Conservation (phyloP, 176 grass and related monocot species). For the bread wheat (Triticum aestivum) region DNA sequence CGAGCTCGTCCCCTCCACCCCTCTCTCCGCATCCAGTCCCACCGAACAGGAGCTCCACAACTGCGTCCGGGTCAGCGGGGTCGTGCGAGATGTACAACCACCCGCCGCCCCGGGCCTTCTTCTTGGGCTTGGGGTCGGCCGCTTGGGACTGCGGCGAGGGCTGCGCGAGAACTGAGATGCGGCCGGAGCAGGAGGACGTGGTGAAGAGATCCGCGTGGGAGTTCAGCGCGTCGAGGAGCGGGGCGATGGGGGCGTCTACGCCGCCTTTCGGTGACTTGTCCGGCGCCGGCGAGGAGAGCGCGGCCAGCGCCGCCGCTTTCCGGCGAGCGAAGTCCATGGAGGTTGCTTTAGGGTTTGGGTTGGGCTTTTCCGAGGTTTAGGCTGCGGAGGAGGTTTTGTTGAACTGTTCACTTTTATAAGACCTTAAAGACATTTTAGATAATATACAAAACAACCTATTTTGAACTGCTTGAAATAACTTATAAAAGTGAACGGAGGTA, state of each 20-base stretch:
- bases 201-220: slow-evolving; percentile 76
- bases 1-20: slow-evolving; percentile 55
- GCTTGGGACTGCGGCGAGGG: slow-evolving; percentile 15
- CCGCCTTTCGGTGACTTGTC: slow-evolving; percentile 93
- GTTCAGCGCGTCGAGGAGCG: slow-evolving; percentile 66
- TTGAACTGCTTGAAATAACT: no score
- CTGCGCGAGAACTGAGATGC: slow-evolving; percentile 83
- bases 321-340: slow-evolving; percentile 71
- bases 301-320: slow-evolving; percentile 66
- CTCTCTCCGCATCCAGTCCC: neutral
- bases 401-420: neutral
- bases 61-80: slow-evolving; percentile 52
- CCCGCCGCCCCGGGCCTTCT: slow-evolving; percentile 75
- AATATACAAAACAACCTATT: no score
- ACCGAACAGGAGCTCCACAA: slow-evolving; percentile 63
- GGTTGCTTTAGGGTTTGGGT: slow-evolving; percentile 35
- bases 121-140: slow-evolving; percentile 46
- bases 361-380: slow-evolving; percentile 43
- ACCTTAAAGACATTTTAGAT: no score
- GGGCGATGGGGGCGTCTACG: slow-evolving; percentile 66
- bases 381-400: neutral
- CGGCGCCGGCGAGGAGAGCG: slow-evolving; percentile 60
- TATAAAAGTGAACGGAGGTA: no score
- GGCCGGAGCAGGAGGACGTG: slow-evolving; percentile 94
- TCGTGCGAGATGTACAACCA: slow-evolving; percentile 92